phyloP scores from a whole-genome alignment of 352 stramenopile genomes.

The Phytophthora aleatoria region DNA sequence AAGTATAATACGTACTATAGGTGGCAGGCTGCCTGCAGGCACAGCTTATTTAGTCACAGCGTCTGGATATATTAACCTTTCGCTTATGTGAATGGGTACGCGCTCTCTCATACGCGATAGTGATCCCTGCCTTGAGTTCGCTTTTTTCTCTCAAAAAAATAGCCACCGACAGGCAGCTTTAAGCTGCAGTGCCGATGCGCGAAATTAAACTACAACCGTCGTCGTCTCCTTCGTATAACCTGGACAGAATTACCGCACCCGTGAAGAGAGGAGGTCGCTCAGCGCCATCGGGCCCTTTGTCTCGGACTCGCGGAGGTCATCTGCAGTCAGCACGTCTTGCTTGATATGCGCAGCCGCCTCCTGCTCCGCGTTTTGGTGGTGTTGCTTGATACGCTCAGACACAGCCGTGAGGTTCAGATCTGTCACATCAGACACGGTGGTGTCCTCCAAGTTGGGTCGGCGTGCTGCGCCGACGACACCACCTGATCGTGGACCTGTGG shows the following conservation, averaged over 20 bases:
- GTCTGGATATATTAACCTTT: constrained; percentile 31
- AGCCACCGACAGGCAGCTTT: constrained; percentile 5
- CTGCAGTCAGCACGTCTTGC: constrained; percentile 51
- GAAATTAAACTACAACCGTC: constrained; percentile 36
- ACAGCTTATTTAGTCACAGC: constrained; percentile 20
- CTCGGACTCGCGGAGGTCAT: constrained; percentile 54
- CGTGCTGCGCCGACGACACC: constrained; percentile 3
- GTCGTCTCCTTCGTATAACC: constrained; percentile 4
- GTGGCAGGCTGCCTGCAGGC: too few species aligned
- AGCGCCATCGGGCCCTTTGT: constrained; percentile 46
- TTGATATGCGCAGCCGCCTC: constrained; percentile 34
- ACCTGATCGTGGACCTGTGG: constrained; percentile 9
- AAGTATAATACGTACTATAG: too few species aligned
- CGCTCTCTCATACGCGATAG: constrained; percentile 25
- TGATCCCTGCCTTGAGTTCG: constrained; percentile 19
- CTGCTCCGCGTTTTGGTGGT: constrained; percentile 39
- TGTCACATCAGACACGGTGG: constrained; percentile 34
- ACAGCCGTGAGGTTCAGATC: constrained; percentile 62
- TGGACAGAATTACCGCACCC: constrained; percentile 22
- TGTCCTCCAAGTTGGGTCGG: constrained; percentile 35
- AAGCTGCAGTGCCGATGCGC: not conserved
- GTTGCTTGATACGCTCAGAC: constrained; percentile 56
- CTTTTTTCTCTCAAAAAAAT: constrained; percentile 14
- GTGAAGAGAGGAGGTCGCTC: constrained; percentile 49
- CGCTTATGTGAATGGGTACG: constrained; percentile 31